phyloP scores from a whole-genome alignment of 257 asterid species.

The Petunia secreta region DNA sequence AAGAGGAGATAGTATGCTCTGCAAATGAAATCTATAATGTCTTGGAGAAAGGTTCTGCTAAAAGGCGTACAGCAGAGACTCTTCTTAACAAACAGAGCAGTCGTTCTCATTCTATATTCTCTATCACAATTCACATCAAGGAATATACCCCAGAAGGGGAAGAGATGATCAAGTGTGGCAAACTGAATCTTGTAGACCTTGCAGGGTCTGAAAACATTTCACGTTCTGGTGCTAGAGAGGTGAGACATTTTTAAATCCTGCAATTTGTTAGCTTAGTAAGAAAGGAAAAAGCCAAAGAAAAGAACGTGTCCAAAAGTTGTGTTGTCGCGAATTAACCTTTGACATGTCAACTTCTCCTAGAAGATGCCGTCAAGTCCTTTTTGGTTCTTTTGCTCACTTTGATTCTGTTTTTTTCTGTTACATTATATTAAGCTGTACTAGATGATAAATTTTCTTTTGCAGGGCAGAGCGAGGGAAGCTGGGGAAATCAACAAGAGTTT shows the following conservation, averaged over 20 bases:
- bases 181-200: conserved; percentile 95
- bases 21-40: conserved; percentile 92
- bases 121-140: conserved; percentile 94
- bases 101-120: conserved; percentile 96
- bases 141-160: conserved; percentile 99
- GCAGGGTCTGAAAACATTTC: conserved; percentile 99
- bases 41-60: conserved; percentile 96
- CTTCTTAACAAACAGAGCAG: conserved; percentile 99
- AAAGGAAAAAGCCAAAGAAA: neutral
- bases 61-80: conserved; percentile 97
- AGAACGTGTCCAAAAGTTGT: neutral
- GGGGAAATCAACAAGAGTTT: conserved; percentile 99
- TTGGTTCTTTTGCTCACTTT: conserved; percentile 22
- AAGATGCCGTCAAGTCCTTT: conserved; percentile 12
- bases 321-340: neutral
- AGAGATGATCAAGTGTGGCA: conserved; percentile 96
- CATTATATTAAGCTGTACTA: conserved; percentile 6
- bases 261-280: conserved; percentile 14
- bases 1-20: conserved; percentile 93
- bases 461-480: conserved; percentile 99
- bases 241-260: conserved; percentile 40
- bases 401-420: neutral
- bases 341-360: conserved; percentile 9
- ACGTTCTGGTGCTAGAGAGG: conserved; percentile 99
- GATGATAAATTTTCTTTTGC: conserved; percentile 36